Conservation (phyloP, 805 yeast genomes). For the Pichia cephalocereana region DNA sequence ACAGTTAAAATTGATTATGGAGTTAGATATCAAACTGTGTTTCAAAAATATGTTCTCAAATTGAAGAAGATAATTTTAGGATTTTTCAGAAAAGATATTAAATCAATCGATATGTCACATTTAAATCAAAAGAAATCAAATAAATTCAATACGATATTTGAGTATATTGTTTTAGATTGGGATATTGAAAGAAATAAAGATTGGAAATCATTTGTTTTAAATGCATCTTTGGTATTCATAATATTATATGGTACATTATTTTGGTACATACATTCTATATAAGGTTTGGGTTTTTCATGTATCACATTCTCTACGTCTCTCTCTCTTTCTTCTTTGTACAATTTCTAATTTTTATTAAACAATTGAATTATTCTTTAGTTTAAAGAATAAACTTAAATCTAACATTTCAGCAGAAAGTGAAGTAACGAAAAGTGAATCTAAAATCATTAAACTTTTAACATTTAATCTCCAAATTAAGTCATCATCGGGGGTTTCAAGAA, state of each 20-base stretch:
- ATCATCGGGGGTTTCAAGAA: not conserved
- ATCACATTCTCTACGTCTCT: too few species aligned
- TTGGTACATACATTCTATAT: slow-evolving; percentile 15
- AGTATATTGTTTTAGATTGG: slow-evolving; percentile 16
- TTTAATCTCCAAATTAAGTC: not conserved
- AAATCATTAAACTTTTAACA: slow-evolving; percentile 3
- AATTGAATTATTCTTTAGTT: not conserved
- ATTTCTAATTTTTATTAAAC: not conserved
- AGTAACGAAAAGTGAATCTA: slow-evolving; percentile 4
- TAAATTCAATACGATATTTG: not conserved
- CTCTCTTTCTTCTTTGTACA: too few species aligned
- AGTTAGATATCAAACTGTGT: not conserved
- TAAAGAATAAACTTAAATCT: slow-evolving; percentile 4
- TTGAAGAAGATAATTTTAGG: not conserved
- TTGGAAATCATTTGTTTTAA: slow-evolving; percentile 9
- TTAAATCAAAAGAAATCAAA: slow-evolving; percentile 6
- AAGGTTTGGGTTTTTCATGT: not conserved
- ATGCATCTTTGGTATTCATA: slow-evolving; percentile 3
- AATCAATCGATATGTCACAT: slow-evolving; percentile 2
- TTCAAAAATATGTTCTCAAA: not conserved
- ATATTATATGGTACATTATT: slow-evolving; percentile 8
- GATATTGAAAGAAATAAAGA: slow-evolving; percentile 9
- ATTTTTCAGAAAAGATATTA: not conserved
- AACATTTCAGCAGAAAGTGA: slow-evolving; percentile 7
- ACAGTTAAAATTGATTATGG: slow-evolving; percentile 10